Conservation (phyloP, 106 monocot species). For the Dendrobium huoshanense region DNA sequence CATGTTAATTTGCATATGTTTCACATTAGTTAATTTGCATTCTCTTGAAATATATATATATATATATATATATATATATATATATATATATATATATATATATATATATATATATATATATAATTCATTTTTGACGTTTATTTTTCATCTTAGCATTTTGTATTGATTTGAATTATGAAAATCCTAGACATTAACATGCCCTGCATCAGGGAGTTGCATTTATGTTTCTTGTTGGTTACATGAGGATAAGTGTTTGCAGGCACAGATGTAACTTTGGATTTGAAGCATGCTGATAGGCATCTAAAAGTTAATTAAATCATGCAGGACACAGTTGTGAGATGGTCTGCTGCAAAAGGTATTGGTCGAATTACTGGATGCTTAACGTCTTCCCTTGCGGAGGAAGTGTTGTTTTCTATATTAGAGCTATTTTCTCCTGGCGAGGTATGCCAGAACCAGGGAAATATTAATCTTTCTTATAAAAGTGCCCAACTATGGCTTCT, state of each 20-base stretch:
- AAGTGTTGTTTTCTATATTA: constrained; percentile 79
- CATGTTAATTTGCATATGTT: neutral
- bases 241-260: neutral
- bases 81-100: no score
- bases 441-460: constrained; percentile 32
- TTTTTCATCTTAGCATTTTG: neutral
- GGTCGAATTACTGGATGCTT: constrained; percentile 82
- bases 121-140: neutral
- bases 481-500: constrained; percentile 6
- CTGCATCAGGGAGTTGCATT: neutral
- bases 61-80: no score
- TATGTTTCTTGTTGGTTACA: neutral
- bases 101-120: no score
- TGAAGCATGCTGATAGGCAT: neutral
- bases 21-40: neutral
- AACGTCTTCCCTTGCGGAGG: constrained; percentile 68
- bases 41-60: neutral
- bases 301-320: constrained; percentile 16
- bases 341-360: constrained; percentile 98
- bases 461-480: neutral
- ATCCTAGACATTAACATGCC: neutral
- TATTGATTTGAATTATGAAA: neutral
- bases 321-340: constrained; percentile 91
- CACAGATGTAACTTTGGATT: neutral
- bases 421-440: constrained; percentile 88